Evolutionary conservation across 805 yeast species (phyloP), one percentile per base, ranked within the genome.

Genomic region (Candida pseudoglaebosa): DNA sequence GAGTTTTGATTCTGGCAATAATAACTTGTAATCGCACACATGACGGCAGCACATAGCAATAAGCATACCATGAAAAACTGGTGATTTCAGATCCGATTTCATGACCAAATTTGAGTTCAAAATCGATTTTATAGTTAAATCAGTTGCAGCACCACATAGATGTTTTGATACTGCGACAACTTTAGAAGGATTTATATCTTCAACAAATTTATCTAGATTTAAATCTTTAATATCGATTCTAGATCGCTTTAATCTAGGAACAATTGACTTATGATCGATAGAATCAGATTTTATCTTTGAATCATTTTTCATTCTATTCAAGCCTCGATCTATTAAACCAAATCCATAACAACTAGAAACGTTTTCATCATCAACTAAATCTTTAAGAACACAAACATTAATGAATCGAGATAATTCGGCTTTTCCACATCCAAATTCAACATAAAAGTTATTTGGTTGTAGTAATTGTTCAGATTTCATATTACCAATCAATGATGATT

Each of bases 41-140:
- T 89, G 97, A 39, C 97, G 72, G 58, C 97, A 89, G 55, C 97
- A 89, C 87, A 90, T 82, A 18, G 97, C 97, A 22, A 89, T 86
- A 20, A 85, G 61, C 45, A 84, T 60, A 0, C 93, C 95, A 3
- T 60, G 57, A 34, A 78, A 63, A 7, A 37, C 28, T 4, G 35
- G 10, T 3, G 36, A 28, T 22, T 22, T 12, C 10, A 22, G 26
- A 22, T 12, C 26, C 4, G 29, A 6, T 28, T 32, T 28, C 14
- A 17, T 13, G 6, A 24, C 32, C 1, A 68, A 43, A 9, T 56
- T 47, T 0, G 68, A 54, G 42, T 74, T 73, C 33, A 70, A 43
- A 2, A 88, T 56, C 60, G 88, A 82, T 47, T 78, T 70, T 18
- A 90, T 59, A 0, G 96, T 84, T 36, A 89, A 64, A 56, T 89